Evolutionary conservation across 1,284 basidiomycete species (phyloP).

Genomic region (Erythrobasidium hasegawianum): DNA sequence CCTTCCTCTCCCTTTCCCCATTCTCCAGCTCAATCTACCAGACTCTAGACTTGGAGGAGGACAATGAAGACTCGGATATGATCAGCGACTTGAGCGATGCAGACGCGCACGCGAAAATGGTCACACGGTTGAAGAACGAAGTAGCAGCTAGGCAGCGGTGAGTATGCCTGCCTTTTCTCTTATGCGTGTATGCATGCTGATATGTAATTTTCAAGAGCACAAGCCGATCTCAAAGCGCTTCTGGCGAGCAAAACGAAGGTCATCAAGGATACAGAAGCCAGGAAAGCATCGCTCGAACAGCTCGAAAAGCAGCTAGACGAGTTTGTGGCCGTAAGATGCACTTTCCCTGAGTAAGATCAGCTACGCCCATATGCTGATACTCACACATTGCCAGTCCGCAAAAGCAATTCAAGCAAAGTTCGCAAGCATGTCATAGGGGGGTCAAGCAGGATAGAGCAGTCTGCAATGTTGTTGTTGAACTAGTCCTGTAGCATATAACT

Average conservation of each 20-base stretch:
- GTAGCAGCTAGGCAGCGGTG: constrained; percentile 41
- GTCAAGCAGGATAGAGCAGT: not conserved
- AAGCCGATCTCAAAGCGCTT: constrained; percentile 42
- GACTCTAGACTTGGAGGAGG: constrained; percentile 37
- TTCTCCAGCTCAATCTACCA: constrained; percentile 43
- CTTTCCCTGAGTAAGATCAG: not conserved
- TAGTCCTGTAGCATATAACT: too few relatives aligned
- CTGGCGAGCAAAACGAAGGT: constrained; percentile 40
- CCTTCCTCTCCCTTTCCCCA: too few relatives aligned
- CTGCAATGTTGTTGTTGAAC: too few relatives aligned
- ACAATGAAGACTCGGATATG: constrained; percentile 14
- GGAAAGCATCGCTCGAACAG: constrained; percentile 42
- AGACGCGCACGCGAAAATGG: constrained; percentile 41
- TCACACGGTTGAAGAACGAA: constrained; percentile 40
- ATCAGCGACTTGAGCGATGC: constrained; percentile 15
- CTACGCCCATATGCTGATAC: not conserved
- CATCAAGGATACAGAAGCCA: constrained; percentile 44
- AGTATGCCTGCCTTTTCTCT: not conserved
- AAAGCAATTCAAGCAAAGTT: constrained; percentile 43
- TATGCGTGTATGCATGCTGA: not conserved
- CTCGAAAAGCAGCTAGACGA: constrained; percentile 43
- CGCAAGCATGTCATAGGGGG: constrained; percentile 14
- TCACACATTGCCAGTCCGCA: constrained; percentile 34
- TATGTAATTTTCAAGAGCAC: constrained; percentile 35
- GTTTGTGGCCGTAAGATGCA: constrained; percentile 40